These are phyloP conservation scores for Grifola frondosa DNA, from an alignment of 1,284 basidiomycete genomes.

Conservation along the genomic window DNA sequence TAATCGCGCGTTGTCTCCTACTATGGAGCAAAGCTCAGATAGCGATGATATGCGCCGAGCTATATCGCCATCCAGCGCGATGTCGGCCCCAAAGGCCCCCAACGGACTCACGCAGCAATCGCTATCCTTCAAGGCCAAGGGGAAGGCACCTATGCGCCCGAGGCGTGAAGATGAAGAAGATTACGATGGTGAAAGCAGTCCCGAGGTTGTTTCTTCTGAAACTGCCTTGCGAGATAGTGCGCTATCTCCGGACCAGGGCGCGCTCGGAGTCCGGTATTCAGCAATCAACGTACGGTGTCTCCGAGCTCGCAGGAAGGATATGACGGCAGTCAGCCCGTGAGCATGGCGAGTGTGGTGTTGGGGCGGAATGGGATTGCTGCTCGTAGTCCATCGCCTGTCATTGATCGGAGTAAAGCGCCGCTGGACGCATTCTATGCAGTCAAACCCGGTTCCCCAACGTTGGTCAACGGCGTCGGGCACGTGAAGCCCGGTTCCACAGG, in stretches of 20 bases:
- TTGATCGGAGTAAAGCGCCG: constrained; percentile 53
- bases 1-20: constrained; percentile 58
- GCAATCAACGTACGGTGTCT: constrained; percentile 53
- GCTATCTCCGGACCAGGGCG: constrained; percentile 56
- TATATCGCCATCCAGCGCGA: constrained; percentile 54
- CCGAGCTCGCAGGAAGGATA: constrained; percentile 39
- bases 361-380: constrained; percentile 47
- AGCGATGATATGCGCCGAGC: constrained; percentile 60
- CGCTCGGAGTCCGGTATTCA: constrained; percentile 54
- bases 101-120: constrained; percentile 43
- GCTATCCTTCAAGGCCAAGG: constrained; percentile 41
- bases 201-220: constrained; percentile 44
- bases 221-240: constrained; percentile 47
- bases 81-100: constrained; percentile 37
- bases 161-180: constrained; percentile 67
- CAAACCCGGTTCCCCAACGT: constrained; percentile 52
- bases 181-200: constrained; percentile 49
- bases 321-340: constrained; percentile 40
- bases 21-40: constrained; percentile 40
- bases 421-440: constrained; percentile 60
- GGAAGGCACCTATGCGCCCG: constrained; percentile 58
- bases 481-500: constrained; percentile 59
- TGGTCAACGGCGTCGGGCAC: constrained; percentile 47
- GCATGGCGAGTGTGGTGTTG: constrained; percentile 55
- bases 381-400: constrained; percentile 63